Conservation (phyloP, 2,329 filamentous ascomycete genomes). For the Juglanconis oblonga region DNA sequence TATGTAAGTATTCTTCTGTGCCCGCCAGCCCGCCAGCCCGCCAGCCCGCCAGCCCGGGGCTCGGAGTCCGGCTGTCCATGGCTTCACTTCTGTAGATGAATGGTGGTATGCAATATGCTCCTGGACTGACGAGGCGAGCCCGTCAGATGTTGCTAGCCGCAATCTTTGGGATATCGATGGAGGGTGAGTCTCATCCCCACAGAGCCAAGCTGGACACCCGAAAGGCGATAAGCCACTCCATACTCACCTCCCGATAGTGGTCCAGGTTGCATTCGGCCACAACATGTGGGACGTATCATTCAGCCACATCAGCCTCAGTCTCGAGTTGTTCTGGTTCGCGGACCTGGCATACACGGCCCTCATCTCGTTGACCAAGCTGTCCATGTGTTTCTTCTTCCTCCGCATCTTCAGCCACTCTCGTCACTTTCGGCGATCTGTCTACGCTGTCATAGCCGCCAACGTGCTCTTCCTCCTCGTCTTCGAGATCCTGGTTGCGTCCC, state of each 20-base stretch:
- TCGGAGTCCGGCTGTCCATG: background rate
- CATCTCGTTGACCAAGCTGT: conserved; percentile 7
- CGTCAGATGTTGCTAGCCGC: background rate
- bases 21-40: background rate
- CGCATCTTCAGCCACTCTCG: conserved; percentile 3
- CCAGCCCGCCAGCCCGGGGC: too few relatives aligned
- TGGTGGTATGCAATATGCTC: background rate
- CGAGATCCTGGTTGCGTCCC: background rate
- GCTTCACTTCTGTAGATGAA: background rate
- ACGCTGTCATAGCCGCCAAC: conserved; percentile 2
- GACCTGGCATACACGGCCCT: conserved; percentile 2
- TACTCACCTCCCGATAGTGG: background rate
- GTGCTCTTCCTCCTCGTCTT: conserved; percentile 1
- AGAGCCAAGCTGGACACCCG: background rate
- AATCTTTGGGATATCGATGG: background rate
- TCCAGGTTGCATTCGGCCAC: background rate
- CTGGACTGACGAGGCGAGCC: background rate
- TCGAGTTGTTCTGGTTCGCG: background rate
- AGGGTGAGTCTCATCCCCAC: background rate
- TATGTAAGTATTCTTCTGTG: background rate
- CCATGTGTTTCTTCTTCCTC: conserved; percentile 8
- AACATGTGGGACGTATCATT: conserved; percentile 2
- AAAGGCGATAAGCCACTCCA: background rate
- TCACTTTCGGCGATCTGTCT: background rate
- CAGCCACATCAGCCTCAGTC: background rate